A percentile compares a stretch with the other conserved stretches of the same genome.
Evolutionary conservation across 352 stramenopile genomes (phyloP).

Genomic region (Globisporangium nagaii): DNA sequence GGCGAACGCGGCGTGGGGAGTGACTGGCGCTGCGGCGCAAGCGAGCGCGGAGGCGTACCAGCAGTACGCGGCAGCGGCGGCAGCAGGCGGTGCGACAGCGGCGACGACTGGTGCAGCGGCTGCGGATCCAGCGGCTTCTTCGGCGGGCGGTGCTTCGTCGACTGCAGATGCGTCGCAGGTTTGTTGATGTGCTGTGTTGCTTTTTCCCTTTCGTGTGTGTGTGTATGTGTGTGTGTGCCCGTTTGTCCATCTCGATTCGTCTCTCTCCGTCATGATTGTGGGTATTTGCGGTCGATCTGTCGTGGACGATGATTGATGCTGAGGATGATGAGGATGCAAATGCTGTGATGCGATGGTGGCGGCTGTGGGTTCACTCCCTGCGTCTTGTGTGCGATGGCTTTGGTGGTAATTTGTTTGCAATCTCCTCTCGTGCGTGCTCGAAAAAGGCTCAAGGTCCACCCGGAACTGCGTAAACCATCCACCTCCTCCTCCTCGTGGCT

Average conservation of each 20-base stretch:
- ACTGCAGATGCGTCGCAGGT: conserved; percentile 36
- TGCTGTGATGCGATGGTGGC: conserved; percentile 33
- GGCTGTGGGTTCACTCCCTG: conserved; percentile 28
- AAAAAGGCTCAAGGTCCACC: conserved; percentile 62
- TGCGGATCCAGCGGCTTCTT: conserved; percentile 11
- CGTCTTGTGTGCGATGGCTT: conserved; percentile 11
- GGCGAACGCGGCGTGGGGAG: conserved; percentile 79
- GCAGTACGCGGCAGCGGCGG: conserved; percentile 57
- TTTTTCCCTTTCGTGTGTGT: conserved; percentile 22
- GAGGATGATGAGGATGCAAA: conserved; percentile 21
- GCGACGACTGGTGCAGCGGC: conserved; percentile 11
- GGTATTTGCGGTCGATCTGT: conserved; percentile 1
- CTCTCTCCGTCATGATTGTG: conserved; percentile 13
- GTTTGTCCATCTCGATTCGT: conserved; percentile 9
- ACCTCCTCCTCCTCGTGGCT: neutral
- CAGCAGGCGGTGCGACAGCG: conserved; percentile 10
- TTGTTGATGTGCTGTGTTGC: conserved; percentile 55
- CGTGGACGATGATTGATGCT: conserved; percentile 10
- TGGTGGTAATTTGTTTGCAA: conserved; percentile 26
- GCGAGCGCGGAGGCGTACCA: conserved; percentile 67
- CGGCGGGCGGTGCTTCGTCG: conserved; percentile 8
- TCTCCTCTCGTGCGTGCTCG: conserved; percentile 15
- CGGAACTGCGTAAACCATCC: conserved; percentile 43
- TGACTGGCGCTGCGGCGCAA: conserved; percentile 66
- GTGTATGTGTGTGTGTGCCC: neutral